Base-by-base conservation (phyloP, 805 yeast species). In the Sugiyamaella lignohabitans region DNA sequence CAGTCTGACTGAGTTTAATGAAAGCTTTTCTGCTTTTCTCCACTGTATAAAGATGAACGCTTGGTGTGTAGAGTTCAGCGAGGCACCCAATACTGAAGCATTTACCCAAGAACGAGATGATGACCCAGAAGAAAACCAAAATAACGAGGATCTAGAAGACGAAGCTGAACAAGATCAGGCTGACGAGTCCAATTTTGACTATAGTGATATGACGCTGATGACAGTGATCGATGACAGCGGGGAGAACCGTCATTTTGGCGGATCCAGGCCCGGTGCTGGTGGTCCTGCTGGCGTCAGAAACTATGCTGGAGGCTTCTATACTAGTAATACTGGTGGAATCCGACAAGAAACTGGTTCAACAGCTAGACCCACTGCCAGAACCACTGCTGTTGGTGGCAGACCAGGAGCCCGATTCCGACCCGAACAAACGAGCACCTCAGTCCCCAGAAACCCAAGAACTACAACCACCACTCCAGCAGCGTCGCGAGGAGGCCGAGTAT, bases 41-140 rank as follows among this genome's bases (percentile, higher is more conserved):
- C 86, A 84, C 58, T 95, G 96, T 1, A 65, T 87, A 42, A 78
- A 83, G 59, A 79, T 87, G 63, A 87, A 88, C 58, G 89, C 94
- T 51, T 87, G 93, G 82, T 85, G 95, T 64, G 84, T 84, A 22
- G 88, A 84, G 58, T 85, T 85, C 56, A 54, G 54, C 6, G 66
- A 64, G 30, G 60, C 60, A 3, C 64, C 64, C 6, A 29, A 50
- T 4, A 16, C 46, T 17, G 53, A 50, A 18, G 47, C 51, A 16
- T 54, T 53, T 30, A 19, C n/a, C 16, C 36, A 41, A 24, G 53
- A 50, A 34, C 34, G 51, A 10, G 34, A 19, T 17, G 42, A 43
- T 27, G 18, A 6, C 14, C 34, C 18, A 3, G 49, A 41, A 20
- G 40, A 46, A 17, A 41, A 41, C 16, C 40, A 18, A 17, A n/a